These are phyloP conservation scores for Saccharomycopsis synnaedendra DNA, from an alignment of 805 yeast species.

Conservation along the genomic window DNA sequence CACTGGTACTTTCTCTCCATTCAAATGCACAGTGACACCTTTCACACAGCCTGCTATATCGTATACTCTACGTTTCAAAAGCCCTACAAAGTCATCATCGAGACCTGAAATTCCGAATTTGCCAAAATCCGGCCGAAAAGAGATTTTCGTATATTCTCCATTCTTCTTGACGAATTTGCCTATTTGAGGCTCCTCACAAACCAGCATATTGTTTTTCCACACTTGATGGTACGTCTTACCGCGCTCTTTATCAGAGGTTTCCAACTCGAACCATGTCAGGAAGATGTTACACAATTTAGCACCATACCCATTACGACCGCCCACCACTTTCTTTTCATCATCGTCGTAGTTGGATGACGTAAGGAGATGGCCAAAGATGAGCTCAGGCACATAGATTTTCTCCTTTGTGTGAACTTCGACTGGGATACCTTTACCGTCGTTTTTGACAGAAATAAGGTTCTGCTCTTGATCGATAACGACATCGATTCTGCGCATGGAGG, in stretches of 20 bases:
- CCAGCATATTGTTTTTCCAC: slow-evolving; percentile 83
- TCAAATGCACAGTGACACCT: slow-evolving; percentile 67
- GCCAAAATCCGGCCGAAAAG: slow-evolving; percentile 77
- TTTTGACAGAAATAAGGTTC: slow-evolving; percentile 67
- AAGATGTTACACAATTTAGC: slow-evolving; percentile 96
- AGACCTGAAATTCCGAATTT: slow-evolving; percentile 78
- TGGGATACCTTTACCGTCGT: slow-evolving; percentile 95
- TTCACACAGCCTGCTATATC: slow-evolving; percentile 91
- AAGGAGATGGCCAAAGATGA: slow-evolving; percentile 88
- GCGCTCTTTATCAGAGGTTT: slow-evolving; percentile 69
- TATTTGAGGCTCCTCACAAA: slow-evolving; percentile 66
- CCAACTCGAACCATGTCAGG: slow-evolving; percentile 75
- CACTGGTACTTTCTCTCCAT: slow-evolving; percentile 60
- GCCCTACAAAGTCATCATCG: slow-evolving; percentile 75
- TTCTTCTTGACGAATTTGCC: slow-evolving; percentile 37
- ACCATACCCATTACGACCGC: slow-evolving; percentile 98
- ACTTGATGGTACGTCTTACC: slow-evolving; percentile 63
- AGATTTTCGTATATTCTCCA: slow-evolving; percentile 74
- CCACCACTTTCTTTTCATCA: slow-evolving; percentile 88
- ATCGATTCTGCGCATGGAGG: slow-evolving; percentile 73
- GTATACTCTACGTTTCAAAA: slow-evolving; percentile 85
- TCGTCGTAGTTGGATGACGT: slow-evolving; percentile 97
- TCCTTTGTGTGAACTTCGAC: slow-evolving; percentile 88
- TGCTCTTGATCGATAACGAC: slow-evolving; percentile 72
- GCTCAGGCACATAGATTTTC: slow-evolving; percentile 86